Conservation (phyloP, 2,329 filamentous ascomycete species). For the Albifimbria verrucaria region DNA sequence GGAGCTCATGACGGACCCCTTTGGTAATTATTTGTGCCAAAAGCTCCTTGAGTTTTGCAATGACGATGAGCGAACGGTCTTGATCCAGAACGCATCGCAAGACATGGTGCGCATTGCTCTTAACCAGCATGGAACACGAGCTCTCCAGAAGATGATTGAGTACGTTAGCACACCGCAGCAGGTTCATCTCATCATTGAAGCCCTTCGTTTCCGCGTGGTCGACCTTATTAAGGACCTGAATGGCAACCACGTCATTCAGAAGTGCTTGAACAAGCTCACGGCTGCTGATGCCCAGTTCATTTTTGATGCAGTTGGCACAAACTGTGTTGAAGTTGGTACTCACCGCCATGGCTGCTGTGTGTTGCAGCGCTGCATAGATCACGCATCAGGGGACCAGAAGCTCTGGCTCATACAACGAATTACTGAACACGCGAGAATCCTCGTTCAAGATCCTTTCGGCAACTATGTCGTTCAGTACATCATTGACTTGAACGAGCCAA, state of each 20-base stretch:
- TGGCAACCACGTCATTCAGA: slow-evolving; percentile 98
- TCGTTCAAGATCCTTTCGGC: slow-evolving; percentile 95
- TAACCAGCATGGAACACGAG: slow-evolving; percentile 95
- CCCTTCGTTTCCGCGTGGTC: slow-evolving; percentile 80
- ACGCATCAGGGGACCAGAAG: slow-evolving; percentile 88
- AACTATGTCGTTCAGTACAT: slow-evolving; percentile 99
- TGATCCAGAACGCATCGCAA: slow-evolving; percentile 85
- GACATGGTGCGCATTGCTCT: slow-evolving; percentile 91
- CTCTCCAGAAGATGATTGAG: slow-evolving; percentile 99
- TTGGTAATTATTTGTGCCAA: slow-evolving; percentile 98
- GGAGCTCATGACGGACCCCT: slow-evolving; percentile 98
- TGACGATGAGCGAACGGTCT: slow-evolving; percentile 87
- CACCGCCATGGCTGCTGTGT: slow-evolving; percentile 98
- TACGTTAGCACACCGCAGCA: slow-evolving; percentile 85
- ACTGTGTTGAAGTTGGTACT: slow-evolving; percentile 89
- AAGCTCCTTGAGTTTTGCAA: slow-evolving; percentile 95
- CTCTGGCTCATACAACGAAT: slow-evolving; percentile 81
- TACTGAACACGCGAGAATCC: slow-evolving; percentile 78
- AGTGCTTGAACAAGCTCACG: slow-evolving; percentile 92
- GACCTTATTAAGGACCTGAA: slow-evolving; percentile 96
- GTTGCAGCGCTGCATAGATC: slow-evolving; percentile 95
- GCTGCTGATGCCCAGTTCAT: slow-evolving; percentile 89
- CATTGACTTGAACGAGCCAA: slow-evolving; percentile 82
- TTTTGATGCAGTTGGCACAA: slow-evolving; percentile 84
- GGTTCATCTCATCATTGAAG: slow-evolving; percentile 81